phyloP scores from a whole-genome alignment of 2,329 filamentous ascomycete genomes.

The Penicillium sp. region DNA sequence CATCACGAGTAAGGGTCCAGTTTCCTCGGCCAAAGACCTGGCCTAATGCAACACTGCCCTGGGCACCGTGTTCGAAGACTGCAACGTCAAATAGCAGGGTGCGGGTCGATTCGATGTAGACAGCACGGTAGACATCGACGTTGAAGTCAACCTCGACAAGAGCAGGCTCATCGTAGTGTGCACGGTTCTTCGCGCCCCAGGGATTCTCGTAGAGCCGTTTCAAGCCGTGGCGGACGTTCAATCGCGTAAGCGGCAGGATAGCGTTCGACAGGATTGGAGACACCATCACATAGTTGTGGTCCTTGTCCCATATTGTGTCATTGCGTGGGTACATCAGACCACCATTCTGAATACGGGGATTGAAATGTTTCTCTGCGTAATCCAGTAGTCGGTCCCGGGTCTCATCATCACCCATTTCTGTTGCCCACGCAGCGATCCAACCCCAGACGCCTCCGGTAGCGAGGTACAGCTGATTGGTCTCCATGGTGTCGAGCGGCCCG shows the following conservation, averaged over 20 bases:
- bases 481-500: not conserved
- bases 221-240: conserved; percentile 6
- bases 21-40: not conserved
- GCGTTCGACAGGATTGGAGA: conserved; percentile 3
- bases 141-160: conserved; percentile 6
- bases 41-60: conserved; percentile 1
- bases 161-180: conserved; percentile 8
- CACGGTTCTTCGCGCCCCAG: conserved; percentile 4
- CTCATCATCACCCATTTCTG: conserved; percentile 11
- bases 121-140: conserved; percentile 10
- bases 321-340: conserved; percentile 6
- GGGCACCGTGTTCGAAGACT: not conserved
- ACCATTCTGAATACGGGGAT: conserved; percentile 9
- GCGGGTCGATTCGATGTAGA: not conserved
- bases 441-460: conserved; percentile 1
- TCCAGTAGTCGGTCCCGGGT: not conserved
- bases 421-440: conserved; percentile 5
- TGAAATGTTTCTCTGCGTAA: conserved; percentile 9
- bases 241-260: conserved; percentile 1
- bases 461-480: not conserved
- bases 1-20: conserved; percentile 7
- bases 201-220: conserved; percentile 7
- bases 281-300: not conserved
- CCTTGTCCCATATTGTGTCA: not conserved
- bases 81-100: conserved; percentile 9